A percentile compares a stretch with the other conserved stretches of the same genome.
Evolutionary conservation across 495 filamentous ascomycete genomes (phyloP).

Genomic region (Cryomyces minteri): DNA sequence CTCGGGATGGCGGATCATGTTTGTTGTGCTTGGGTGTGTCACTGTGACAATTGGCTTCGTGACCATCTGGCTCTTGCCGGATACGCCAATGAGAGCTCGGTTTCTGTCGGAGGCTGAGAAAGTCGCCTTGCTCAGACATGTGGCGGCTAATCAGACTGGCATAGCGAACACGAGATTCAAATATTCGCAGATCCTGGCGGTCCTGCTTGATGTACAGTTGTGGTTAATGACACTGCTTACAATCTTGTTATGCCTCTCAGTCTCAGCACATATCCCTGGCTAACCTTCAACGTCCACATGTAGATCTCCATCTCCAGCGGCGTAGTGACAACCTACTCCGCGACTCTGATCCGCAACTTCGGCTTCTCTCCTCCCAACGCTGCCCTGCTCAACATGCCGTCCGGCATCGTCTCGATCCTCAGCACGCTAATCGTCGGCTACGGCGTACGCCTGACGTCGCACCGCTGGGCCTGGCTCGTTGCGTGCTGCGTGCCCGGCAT

Average conservation of each 20-base stretch:
- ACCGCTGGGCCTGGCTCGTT: conserved; percentile 33
- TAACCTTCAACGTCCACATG: no score
- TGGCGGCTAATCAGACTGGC: conserved; percentile 9
- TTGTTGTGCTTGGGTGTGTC: conserved; percentile 37
- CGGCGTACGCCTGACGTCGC: conserved; percentile 22
- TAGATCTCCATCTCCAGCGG: conserved; percentile 1
- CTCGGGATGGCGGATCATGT: conserved; percentile 44
- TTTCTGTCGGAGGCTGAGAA: conserved; percentile 19
- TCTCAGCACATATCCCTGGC: not conserved
- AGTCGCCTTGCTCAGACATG: conserved; percentile 5
- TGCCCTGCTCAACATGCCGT: conserved; percentile 8
- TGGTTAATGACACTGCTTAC: conserved; percentile 4
- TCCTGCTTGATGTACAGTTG: conserved; percentile 29
- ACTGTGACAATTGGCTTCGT: conserved; percentile 33
- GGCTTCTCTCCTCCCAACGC: conserved; percentile 3
- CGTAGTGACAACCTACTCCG: conserved; percentile 6
- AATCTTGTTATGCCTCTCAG: not conserved
- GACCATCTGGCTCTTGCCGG: conserved; percentile 12
- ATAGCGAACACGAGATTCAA: conserved; percentile 8
- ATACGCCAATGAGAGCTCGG: conserved; percentile 17
- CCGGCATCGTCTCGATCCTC: conserved; percentile 3
- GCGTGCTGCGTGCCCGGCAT: conserved; percentile 28
- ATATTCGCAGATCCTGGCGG: conserved; percentile 19
- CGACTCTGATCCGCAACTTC: conserved; percentile 8
- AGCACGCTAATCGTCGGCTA: conserved; percentile 35